phyloP scores from a whole-genome alignment of 257 asterid species.

The Lycium barbarum region DNA sequence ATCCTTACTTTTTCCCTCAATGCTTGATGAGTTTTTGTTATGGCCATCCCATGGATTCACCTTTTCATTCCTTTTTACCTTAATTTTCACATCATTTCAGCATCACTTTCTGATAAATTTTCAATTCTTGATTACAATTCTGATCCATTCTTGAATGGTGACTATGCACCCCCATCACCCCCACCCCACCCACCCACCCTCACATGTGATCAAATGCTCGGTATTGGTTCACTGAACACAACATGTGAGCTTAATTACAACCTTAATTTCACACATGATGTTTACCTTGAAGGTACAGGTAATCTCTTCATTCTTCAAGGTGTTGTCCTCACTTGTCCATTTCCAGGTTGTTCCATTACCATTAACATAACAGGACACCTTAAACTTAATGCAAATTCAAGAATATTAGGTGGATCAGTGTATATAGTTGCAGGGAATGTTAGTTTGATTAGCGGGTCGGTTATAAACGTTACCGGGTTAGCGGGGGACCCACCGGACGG shows the following conservation, averaged over 20 bases:
- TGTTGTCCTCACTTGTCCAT: slow-evolving; percentile 59
- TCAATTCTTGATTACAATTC: slow-evolving; percentile 33
- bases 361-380: slow-evolving; percentile 67
- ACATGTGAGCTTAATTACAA: slow-evolving; percentile 77
- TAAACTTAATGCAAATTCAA: slow-evolving; percentile 49
- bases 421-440: slow-evolving; percentile 59
- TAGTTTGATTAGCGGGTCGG: slow-evolving; percentile 53
- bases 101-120: slow-evolving; percentile 24
- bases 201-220: slow-evolving; percentile 64
- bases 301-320: slow-evolving; percentile 64
- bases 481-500: slow-evolving; percentile 59
- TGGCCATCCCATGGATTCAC: slow-evolving; percentile 23
- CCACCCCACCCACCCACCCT: slow-evolving; percentile 63
- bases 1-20: background rate
- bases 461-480: slow-evolving; percentile 66
- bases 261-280: slow-evolving; percentile 63
- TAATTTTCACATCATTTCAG: background rate
- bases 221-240: slow-evolving; percentile 78
- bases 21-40: slow-evolving; percentile 24
- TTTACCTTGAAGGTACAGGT: slow-evolving; percentile 61
- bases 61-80: background rate
- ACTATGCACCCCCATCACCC: slow-evolving; percentile 60
- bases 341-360: slow-evolving; percentile 58
- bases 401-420: slow-evolving; percentile 62
- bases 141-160: slow-evolving; percentile 37